A percentile compares a stretch with the other conserved stretches of the same genome.
phyloP scores from a whole-genome alignment of 2,329 filamentous ascomycete species.

The Penicillium polonicum region DNA sequence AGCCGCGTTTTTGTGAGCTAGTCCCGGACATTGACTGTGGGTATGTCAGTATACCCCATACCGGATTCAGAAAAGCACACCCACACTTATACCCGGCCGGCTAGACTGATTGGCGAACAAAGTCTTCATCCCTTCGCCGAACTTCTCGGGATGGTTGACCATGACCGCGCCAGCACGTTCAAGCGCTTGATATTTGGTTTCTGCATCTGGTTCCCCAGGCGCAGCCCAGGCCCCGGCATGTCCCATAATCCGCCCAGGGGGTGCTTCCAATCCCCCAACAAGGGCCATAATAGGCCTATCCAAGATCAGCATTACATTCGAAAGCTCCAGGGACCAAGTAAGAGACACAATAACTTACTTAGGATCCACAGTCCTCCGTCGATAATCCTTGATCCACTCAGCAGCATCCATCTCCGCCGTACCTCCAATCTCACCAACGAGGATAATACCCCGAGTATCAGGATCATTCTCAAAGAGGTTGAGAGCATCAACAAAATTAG shows the following conservation, averaged over 20 bases:
- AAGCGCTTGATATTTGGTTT: conserved; percentile 67
- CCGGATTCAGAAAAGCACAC: neutral
- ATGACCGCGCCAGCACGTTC: conserved; percentile 65
- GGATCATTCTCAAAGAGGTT: conserved; percentile 64
- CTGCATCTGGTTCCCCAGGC: conserved; percentile 63
- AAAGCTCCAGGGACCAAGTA: too few species aligned
- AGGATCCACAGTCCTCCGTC: conserved; percentile 54
- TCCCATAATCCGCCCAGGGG: conserved; percentile 68
- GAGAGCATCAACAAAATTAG: conserved; percentile 69
- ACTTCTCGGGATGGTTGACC: conserved; percentile 73
- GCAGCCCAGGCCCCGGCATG: conserved; percentile 73
- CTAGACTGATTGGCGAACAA: conserved; percentile 51
- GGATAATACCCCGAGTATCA: conserved; percentile 68
- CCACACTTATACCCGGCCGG: conserved; percentile 25
- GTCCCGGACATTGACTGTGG: conserved; percentile 24
- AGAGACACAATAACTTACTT: conserved; percentile 53
- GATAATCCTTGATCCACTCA: conserved; percentile 69
- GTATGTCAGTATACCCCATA: conserved; percentile 8
- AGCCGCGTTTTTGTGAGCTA: conserved; percentile 47
- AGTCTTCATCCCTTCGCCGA: conserved; percentile 66
- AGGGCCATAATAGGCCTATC: conserved; percentile 69
- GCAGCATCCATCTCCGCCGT: conserved; percentile 69
- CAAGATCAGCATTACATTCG: conserved; percentile 12
- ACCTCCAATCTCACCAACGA: conserved; percentile 72
- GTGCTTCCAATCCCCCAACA: conserved; percentile 65